Evolutionary conservation across 306 rosid genomes (phyloP).

Genomic region (Vachellia collinsii): DNA sequence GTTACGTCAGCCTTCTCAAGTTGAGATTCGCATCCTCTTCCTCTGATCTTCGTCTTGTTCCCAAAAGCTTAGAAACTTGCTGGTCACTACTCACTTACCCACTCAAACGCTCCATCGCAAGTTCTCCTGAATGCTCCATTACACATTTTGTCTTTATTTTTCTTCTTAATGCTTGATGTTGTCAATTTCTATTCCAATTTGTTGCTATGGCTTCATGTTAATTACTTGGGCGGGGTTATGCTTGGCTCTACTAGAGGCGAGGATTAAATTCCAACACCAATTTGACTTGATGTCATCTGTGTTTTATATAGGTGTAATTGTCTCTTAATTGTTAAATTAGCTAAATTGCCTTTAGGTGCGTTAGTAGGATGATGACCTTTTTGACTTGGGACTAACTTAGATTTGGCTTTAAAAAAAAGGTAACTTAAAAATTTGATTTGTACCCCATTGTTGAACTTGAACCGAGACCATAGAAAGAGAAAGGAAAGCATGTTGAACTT

Average conservation of each 20-base stretch:
- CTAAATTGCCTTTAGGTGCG: not conserved
- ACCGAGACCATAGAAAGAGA: too few species aligned
- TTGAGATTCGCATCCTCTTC: too few species aligned
- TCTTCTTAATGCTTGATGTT: not conserved
- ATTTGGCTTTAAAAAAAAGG: not conserved
- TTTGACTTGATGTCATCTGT: not conserved
- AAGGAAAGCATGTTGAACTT: too few species aligned
- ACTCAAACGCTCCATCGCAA: too few species aligned
- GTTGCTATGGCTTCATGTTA: not conserved
- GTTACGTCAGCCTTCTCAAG: too few species aligned
- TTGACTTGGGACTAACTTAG: not conserved
- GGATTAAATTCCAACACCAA: not conserved
- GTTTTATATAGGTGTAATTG: not conserved
- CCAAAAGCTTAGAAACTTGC: too few species aligned
- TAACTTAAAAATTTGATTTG: too few species aligned
- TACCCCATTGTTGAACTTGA: too few species aligned
- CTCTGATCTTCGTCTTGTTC: too few species aligned
- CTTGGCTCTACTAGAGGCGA: not conserved
- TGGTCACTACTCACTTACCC: too few species aligned
- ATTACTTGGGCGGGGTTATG: not conserved
- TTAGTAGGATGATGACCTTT: not conserved
- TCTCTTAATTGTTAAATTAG: not conserved
- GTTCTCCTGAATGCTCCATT: too few species aligned
- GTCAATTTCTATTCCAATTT: not conserved
- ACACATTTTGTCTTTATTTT: too few species aligned